These are phyloP conservation scores for Ganoderma multipileum DNA, from an alignment of 1,284 basidiomycete species.

Conservation along the genomic window DNA sequence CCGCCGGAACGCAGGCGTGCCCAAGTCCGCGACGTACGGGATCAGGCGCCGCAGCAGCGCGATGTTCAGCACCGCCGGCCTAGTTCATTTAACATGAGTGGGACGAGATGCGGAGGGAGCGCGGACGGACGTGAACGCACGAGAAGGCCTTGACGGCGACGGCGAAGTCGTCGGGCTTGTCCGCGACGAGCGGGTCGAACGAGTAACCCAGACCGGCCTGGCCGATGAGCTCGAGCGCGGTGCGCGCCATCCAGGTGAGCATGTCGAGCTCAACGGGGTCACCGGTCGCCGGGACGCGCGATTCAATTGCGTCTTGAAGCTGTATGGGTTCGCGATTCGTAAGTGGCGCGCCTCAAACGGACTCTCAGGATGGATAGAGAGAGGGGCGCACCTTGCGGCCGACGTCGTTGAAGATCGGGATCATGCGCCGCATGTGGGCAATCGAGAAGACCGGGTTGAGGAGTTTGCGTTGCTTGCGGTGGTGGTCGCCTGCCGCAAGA, in stretches of 20 bases:
- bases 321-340: neutral
- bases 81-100: neutral
- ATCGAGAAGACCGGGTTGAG: slow-evolving; percentile 24
- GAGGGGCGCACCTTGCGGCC: slow-evolving; percentile 11
- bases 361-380: too few species aligned
- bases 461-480: slow-evolving; percentile 19
- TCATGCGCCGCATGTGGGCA: slow-evolving; percentile 20
- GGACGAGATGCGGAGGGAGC: neutral
- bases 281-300: slow-evolving; percentile 9
- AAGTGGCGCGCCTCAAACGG: too few species aligned
- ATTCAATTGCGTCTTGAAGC: slow-evolving; percentile 32
- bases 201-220: slow-evolving; percentile 46
- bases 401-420: slow-evolving; percentile 19
- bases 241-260: slow-evolving; percentile 42
- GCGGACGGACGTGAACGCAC: neutral
- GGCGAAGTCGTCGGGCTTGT: slow-evolving; percentile 34
- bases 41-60: slow-evolving; percentile 8
- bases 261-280: slow-evolving; percentile 39
- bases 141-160: slow-evolving; percentile 17
- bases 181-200: slow-evolving; percentile 40
- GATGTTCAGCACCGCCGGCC: neutral
- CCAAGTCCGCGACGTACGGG: slow-evolving; percentile 14
- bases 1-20: slow-evolving; percentile 24
- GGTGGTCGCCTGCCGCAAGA: slow-evolving; percentile 9
- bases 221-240: slow-evolving; percentile 46